Evolutionary conservation across 768 basidiomycete species (phyloP).

Genomic region (Termitomyces heimii): DNA sequence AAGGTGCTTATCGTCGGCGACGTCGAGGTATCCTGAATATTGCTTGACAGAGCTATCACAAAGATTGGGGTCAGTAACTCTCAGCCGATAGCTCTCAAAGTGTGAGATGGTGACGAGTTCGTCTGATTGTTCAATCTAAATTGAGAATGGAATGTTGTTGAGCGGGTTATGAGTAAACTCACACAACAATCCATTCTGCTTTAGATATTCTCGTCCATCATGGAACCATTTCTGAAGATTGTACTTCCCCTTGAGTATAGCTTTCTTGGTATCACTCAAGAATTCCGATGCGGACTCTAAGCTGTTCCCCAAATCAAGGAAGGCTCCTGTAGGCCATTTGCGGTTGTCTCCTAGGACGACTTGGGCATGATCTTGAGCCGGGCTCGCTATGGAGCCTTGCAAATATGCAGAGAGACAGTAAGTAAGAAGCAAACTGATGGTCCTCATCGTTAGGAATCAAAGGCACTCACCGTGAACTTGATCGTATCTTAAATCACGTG

Average conservation of each 20-base stretch:
- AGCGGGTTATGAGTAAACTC: constrained; percentile 21
- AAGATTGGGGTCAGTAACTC: constrained; percentile 61
- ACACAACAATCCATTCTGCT: constrained; percentile 72
- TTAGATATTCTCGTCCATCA: constrained; percentile 58
- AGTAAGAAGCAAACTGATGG: constrained; percentile 6
- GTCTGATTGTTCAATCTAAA: constrained; percentile 31
- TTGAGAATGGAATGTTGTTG: background rate
- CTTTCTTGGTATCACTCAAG: constrained; percentile 36
- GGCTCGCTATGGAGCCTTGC: constrained; percentile 4
- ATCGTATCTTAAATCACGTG: background rate
- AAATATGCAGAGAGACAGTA: constrained; percentile 7
- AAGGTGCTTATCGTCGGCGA: constrained; percentile 72
- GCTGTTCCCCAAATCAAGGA: background rate
- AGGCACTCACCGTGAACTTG: background rate
- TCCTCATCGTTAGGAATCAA: constrained; percentile 12
- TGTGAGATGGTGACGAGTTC: constrained; percentile 56
- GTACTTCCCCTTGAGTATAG: constrained; percentile 36
- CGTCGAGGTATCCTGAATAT: constrained; percentile 80
- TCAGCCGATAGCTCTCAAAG: constrained; percentile 45
- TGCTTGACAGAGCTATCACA: constrained; percentile 81
- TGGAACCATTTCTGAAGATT: constrained; percentile 58
- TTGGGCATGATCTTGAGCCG: constrained; percentile 27
- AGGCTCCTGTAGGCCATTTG: constrained; percentile 9
- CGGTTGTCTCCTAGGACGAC: constrained; percentile 31
- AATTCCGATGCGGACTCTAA: constrained; percentile 24